Base-by-base conservation (phyloP, 2,329 filamentous ascomycete genomes). In the Cladophialophora immunda region DNA sequence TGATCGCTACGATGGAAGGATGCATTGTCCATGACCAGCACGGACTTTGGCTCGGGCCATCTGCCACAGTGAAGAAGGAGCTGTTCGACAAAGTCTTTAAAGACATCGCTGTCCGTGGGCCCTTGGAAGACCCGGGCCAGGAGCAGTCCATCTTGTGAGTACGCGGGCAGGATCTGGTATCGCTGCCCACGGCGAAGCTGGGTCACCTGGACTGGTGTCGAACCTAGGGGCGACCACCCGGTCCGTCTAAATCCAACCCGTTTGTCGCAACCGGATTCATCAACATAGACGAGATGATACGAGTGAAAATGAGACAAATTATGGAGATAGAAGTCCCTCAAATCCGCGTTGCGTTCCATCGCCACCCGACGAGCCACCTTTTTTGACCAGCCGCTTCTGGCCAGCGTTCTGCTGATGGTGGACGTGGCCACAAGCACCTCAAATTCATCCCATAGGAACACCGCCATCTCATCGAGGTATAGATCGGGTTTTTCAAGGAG, bases 1-100 rank as follows among this genome's bases (percentile, higher is more conserved):
- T 76, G 11, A 68, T 75, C 30, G 71, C 73, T 67, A 76, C 76
- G 50, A n/a, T n/a, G n/a, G n/a, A n/a, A n/a, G n/a, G n/a, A n/a
- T n/a, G n/a, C n/a, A n/a, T n/a, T n/a, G n/a, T 77, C 75, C 70
- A 78, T 77, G 61, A 77, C 60, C 25, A 78, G 66, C 25, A 79
- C 76, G 54, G 74, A 77, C 4, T 41, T 76, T 65, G 61, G 67
- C 13, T 68, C 61, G 5, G 50, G 50, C 7, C 6, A 54, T 54
- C 19, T n/a, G 6, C 50, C 50, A 68, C 71, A 78, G 47, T 76
- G 70, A 19, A 70, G 67, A 11, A 78, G 72, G 34, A 77, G 72
- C 66, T 76, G 66, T 41, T 71, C 68, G 63, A 78, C 74, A 55
- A 76, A 78, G 58, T 74, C 71, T 58, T 77, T 70, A 66, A 79